These are phyloP conservation scores for Porphyrellus cyaneotinctus DNA, from an alignment of 768 basidiomycete species.

Conservation along the genomic window DNA sequence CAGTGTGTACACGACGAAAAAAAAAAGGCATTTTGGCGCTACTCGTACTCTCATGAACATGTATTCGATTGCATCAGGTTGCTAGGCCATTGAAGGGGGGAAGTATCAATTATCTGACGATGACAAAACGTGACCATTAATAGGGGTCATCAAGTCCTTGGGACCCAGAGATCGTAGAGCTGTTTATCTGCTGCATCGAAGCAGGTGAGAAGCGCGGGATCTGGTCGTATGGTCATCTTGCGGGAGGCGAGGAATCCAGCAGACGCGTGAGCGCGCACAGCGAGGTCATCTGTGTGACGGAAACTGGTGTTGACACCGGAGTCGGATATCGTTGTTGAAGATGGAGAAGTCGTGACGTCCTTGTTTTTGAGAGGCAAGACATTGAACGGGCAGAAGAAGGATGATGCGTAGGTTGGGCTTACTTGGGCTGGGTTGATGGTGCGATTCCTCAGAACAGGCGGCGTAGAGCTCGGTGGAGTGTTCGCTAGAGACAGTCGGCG, in stretches of 20 bases:
- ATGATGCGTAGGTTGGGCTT: not conserved
- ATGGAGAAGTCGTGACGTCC: conserved; percentile 20
- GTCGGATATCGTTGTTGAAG: conserved; percentile 33
- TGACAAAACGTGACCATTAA: too few relatives aligned
- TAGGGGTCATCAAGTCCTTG: conserved; percentile 25
- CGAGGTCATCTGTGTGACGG: conserved; percentile 16
- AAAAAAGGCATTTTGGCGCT: not conserved
- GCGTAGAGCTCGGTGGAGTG: conserved; percentile 4
- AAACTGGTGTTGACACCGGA: conserved; percentile 21
- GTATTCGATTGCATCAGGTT: too few relatives aligned
- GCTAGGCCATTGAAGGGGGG: too few relatives aligned
- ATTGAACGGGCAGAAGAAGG: not conserved
- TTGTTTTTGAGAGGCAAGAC: conserved; percentile 3
- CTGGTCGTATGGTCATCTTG: conserved; percentile 52
- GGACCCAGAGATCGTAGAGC: conserved; percentile 75
- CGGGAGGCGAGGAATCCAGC: conserved; percentile 28
- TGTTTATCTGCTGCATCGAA: conserved; percentile 77
- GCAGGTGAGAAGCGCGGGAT: conserved; percentile 63
- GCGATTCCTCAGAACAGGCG: conserved; percentile 15
- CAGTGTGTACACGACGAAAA: not conserved
- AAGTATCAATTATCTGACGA: too few relatives aligned
- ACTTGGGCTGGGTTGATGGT: conserved; percentile 13
- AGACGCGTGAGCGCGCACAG: conserved; percentile 16
- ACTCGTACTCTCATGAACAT: not conserved
- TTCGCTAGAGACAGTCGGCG: conserved; percentile 2